Evolutionary conservation across 495 filamentous ascomycete genomes (phyloP).

Genomic region (Xylaria palmicola): DNA sequence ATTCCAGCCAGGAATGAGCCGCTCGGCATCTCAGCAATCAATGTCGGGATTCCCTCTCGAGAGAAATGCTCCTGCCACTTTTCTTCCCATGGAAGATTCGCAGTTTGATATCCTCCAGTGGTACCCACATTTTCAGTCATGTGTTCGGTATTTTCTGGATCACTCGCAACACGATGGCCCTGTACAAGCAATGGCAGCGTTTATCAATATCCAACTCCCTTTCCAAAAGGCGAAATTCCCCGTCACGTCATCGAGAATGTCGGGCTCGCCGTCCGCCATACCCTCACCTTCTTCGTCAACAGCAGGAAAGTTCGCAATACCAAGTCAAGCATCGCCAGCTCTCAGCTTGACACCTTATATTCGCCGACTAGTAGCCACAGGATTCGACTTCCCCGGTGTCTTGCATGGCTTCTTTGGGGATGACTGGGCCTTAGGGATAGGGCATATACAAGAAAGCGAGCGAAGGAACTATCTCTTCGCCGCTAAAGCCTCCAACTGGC

Average conservation of each 20-base stretch:
- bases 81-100: conserved; percentile 37
- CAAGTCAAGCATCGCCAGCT: conserved; percentile 36
- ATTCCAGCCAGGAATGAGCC: conserved; percentile 24
- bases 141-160: conserved; percentile 90
- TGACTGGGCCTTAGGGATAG: conserved; percentile 77
- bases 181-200: conserved; percentile 86
- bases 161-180: conserved; percentile 80
- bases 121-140: conserved; percentile 90
- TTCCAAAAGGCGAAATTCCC: conserved; percentile 54
- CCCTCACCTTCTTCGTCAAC: conserved; percentile 28
- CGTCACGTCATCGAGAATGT: conserved; percentile 33
- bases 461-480: conserved; percentile 93
- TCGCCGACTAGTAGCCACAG: conserved; percentile 85
- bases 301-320: conserved; percentile 26
- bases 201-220: conserved; percentile 80
- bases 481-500: conserved; percentile 87
- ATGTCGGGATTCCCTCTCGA: conserved; percentile 19
- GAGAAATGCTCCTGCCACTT: conserved; percentile 21
- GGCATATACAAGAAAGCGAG: conserved; percentile 83
- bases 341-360: conserved; percentile 86
- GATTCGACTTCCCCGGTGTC: conserved; percentile 80
- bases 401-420: conserved; percentile 95
- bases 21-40: conserved; percentile 25
- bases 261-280: conserved; percentile 25
- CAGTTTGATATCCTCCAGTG: conserved; percentile 87